Percentiles rank a stretch among this genome's conserved stretches.
Conservation (phyloP, 1,284 basidiomycete genomes). For the Sporisorium sorghi region DNA sequence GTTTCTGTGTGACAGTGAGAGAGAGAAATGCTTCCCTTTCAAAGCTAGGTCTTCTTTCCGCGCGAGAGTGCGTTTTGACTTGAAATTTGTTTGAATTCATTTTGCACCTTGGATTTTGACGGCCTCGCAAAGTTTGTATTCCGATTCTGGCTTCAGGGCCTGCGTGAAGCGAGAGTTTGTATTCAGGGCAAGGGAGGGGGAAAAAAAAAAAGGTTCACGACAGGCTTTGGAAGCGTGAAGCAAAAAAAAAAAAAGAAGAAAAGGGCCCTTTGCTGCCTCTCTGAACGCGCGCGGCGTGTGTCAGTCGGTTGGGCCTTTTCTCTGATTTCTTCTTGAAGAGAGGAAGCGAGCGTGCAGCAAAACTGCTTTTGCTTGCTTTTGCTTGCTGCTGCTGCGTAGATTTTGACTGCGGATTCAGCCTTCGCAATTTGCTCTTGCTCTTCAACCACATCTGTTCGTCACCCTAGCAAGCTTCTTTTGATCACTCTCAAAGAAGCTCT, state of each 20-base stretch:
- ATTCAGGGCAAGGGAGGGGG: background rate
- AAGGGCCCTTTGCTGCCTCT: background rate
- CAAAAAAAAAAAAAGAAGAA: background rate
- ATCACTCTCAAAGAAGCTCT: constrained; percentile 33
- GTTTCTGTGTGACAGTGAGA: background rate
- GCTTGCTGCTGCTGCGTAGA: constrained; percentile 2
- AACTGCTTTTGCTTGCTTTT: background rate
- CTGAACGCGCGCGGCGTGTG: constrained; percentile 8
- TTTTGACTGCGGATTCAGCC: background rate
- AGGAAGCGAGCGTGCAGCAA: background rate
- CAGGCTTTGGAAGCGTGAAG: constrained; percentile 2
- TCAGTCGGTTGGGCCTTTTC: background rate
- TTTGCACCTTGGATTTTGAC: background rate
- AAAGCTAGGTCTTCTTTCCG: background rate
- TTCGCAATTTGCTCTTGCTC: background rate
- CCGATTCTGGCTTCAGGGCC: background rate
- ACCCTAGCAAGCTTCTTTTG: constrained; percentile 40
- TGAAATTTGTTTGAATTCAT: background rate
- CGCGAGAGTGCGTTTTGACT: constrained; percentile 1
- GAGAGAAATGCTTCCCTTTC: background rate
- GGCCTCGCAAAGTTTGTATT: constrained; percentile 3
- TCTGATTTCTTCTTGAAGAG: background rate
- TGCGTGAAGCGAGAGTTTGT: background rate
- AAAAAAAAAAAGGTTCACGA: constrained; percentile 1
- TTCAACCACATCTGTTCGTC: constrained; percentile 16